Base-by-base conservation (phyloP, 768 basidiomycete species). In the Tremella yokohamensis region DNA sequence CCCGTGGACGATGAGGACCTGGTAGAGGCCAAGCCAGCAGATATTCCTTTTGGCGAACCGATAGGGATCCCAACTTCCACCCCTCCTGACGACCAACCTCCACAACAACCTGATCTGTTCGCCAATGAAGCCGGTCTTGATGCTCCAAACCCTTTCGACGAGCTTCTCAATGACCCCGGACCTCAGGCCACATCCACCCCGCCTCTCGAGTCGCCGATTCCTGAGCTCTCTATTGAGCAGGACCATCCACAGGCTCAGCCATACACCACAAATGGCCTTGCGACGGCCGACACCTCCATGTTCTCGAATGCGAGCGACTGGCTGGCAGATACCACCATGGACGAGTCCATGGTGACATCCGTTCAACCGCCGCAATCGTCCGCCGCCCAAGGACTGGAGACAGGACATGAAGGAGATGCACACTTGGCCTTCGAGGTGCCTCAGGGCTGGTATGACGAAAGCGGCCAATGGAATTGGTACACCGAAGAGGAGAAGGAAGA, bases 361-460 rank as follows among this genome's bases (percentile, higher is more conserved):
- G 29, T 11, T 11, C 8, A 53, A 4, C 18, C 15, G 38, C 6
- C 25, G 13, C 16, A 34, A 15, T 20, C 44, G 19, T 25, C 25
- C 54, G 26, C 22, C 12, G 29, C 11, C 29, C 4, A 34, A 4
- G 13, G 19, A 19, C 11, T 24, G n/a, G 47, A 15, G 7, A 24
- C 20, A 49, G 45, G 12, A 3, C 22, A 3, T 26, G 60, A 45
- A 19, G 72, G 65, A 19, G 57, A 71, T 16, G 69, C 70, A 37
- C 40, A 56, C 7, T 24, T 62, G 37, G 37, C 54, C 11, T 56
- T 69, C 22, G 72, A 72, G 1, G 66, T 76, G 8, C 75, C 75
- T 3, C 66, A 74, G 54, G 75, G 75, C 22, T 76, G 75, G 75
- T 66, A 68, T 20, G 73, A 74, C 57, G 75, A 73, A 11, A 51